phyloP scores from a whole-genome alignment of 139 green algal species.

The Limnomonas spitsbergensis region DNA sequence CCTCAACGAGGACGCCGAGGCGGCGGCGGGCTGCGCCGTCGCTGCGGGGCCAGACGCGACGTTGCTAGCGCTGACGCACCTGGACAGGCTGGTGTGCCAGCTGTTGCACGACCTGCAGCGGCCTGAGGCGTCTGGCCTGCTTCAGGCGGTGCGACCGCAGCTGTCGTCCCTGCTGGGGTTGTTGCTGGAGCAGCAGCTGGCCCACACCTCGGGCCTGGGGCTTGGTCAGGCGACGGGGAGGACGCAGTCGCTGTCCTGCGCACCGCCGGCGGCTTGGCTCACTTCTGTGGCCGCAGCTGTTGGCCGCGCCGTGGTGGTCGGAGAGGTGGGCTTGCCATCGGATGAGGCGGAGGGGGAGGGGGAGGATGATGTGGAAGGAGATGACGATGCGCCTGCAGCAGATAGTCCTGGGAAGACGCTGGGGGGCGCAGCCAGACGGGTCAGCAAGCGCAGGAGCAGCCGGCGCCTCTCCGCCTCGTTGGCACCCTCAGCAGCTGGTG shows the following conservation, averaged over 20 bases:
- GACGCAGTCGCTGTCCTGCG: no score
- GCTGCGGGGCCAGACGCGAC: background rate
- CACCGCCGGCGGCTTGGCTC: no score
- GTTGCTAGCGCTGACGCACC: background rate
- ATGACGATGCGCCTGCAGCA: no score
- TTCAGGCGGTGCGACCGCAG: background rate
- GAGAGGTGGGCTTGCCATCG: background rate
- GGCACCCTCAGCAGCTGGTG: no score
- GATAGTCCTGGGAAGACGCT: background rate
- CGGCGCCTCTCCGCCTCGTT: no score
- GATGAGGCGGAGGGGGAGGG: background rate
- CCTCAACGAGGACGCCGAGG: background rate
- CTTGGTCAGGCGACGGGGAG: no score
- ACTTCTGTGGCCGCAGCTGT: no score
- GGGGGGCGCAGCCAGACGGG: background rate
- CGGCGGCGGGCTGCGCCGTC: background rate
- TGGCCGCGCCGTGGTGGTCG: no score
- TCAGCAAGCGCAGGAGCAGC: background rate
- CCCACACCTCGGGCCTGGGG: no score
- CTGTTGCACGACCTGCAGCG: no score
- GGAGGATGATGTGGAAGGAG: background rate
- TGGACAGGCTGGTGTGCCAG: background rate
- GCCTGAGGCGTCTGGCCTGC: no score
- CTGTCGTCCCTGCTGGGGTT: background rate
- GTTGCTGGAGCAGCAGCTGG: background rate